Conservation (phyloP, 768 basidiomycete genomes). For the Lactarius evosmus region DNA sequence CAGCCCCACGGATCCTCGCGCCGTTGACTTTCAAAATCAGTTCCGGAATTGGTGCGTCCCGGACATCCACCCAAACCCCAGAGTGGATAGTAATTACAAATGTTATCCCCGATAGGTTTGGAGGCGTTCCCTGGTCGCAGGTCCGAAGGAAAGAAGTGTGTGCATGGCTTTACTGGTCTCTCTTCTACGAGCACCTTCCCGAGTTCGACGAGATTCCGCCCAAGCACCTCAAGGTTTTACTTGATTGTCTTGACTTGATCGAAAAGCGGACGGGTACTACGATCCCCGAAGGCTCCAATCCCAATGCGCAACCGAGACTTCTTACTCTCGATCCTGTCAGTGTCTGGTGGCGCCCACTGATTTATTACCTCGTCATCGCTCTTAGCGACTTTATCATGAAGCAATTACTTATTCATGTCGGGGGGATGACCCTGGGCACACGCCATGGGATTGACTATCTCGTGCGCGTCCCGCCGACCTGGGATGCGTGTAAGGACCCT, state of each 20-base stretch:
- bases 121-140: slow-evolving; percentile 67
- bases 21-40: slow-evolving; percentile 66
- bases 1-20: slow-evolving; percentile 62
- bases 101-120: slow-evolving; percentile 53
- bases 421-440: slow-evolving; percentile 43
- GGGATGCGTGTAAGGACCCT: slow-evolving; percentile 55
- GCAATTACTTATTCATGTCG: slow-evolving; percentile 42
- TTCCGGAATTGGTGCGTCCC: slow-evolving; percentile 52
- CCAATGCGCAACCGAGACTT: slow-evolving; percentile 51
- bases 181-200: slow-evolving; percentile 67
- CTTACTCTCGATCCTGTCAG: slow-evolving; percentile 77
- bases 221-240: slow-evolving; percentile 48
- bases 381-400: slow-evolving; percentile 48
- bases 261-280: slow-evolving; percentile 68
- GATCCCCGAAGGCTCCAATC: slow-evolving; percentile 59
- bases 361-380: slow-evolving; percentile 55
- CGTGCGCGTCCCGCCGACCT: slow-evolving; percentile 62
- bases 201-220: slow-evolving; percentile 45
- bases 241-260: slow-evolving; percentile 57
- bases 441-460: slow-evolving; percentile 79
- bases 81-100: not conserved
- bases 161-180: slow-evolving; percentile 81
- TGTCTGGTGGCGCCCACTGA: slow-evolving; percentile 63
- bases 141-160: slow-evolving; percentile 61
- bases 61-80: not conserved